phyloP scores from a whole-genome alignment of 257 asterid species.

The Nicotiana obtusifolia region DNA sequence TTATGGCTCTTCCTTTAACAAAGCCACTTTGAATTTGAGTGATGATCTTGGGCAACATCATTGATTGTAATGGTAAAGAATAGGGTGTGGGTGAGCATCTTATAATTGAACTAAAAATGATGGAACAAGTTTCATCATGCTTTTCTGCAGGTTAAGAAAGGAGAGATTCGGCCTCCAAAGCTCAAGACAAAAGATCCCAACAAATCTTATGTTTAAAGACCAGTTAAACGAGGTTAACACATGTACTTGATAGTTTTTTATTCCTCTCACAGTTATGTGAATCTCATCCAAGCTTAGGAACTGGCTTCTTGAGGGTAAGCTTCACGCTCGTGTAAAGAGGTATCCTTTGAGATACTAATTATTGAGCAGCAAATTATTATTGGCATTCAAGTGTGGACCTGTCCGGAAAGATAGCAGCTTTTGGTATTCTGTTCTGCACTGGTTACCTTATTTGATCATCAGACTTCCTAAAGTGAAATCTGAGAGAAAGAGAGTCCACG shows the following conservation, averaged over 20 bases:
- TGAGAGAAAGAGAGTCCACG: no score
- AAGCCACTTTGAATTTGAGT: no score
- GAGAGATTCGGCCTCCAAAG: slow-evolving; percentile 96
- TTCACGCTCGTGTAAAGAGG: slow-evolving; percentile 11
- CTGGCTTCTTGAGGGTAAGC: slow-evolving; percentile 12
- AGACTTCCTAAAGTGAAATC: neutral
- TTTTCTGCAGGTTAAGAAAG: slow-evolving; percentile 65
- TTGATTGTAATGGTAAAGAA: neutral
- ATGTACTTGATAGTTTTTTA: neutral
- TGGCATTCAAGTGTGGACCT: neutral
- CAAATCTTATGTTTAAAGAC: slow-evolving; percentile 95
- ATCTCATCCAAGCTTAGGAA: neutral
- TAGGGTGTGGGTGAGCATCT: neutral
- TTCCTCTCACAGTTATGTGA: neutral
- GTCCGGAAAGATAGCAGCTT: neutral
- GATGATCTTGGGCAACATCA: no score
- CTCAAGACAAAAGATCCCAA: slow-evolving; percentile 97
- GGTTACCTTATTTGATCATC: neutral
- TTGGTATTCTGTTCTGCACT: neutral
- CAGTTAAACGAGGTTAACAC: slow-evolving; percentile 59
- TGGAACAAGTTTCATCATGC: neutral
- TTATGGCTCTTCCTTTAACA: no score
- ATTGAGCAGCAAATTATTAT: neutral
- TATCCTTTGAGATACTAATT: neutral
- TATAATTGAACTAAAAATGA: neutral